These are phyloP conservation scores for Ogataea naganishii DNA, from an alignment of 805 yeast species.

Conservation along the genomic window DNA sequence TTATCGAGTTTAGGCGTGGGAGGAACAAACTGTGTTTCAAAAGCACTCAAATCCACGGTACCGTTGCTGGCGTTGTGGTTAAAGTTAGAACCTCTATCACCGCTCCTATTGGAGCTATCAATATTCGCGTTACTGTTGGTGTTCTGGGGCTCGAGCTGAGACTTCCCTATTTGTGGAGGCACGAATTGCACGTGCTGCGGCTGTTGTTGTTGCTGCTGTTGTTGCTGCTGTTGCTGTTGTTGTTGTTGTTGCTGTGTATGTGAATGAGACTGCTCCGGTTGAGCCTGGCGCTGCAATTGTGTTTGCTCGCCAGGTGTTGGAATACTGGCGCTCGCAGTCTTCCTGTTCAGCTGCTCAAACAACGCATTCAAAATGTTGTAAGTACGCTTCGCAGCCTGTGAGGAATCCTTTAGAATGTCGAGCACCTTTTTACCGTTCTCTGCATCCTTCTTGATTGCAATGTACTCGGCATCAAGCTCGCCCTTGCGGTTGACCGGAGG, in stretches of 20 bases:
- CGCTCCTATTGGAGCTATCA: conserved; percentile 5
- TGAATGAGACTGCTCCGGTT: too few species aligned
- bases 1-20: conserved; percentile 10
- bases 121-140: conserved; percentile 6
- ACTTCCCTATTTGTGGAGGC: conserved; percentile 19
- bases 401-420: conserved; percentile 59
- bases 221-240: too few species aligned
- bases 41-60: conserved; percentile 5
- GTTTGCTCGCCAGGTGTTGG: conserved; percentile 1
- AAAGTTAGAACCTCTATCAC: not conserved
- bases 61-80: conserved; percentile 1
- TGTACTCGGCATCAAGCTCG: conserved; percentile 42
- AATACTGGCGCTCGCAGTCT: conserved; percentile 43
- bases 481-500: conserved; percentile 25
- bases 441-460: conserved; percentile 60
- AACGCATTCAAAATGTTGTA: conserved; percentile 72
- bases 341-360: conserved; percentile 68
- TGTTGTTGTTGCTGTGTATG: too few species aligned
- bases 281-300: conserved; percentile 10
- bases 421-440: conserved; percentile 73
- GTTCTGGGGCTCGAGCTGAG: conserved; percentile 11
- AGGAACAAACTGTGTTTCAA: conserved; percentile 5
- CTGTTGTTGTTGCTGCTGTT: conserved; percentile 1
- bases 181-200: conserved; percentile 8
- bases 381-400: conserved; percentile 73